A percentile compares a stretch with the other conserved stretches of the same genome.
Conservation (phyloP, 495 filamentous ascomycete genomes). For the Xylaria scruposa region DNA sequence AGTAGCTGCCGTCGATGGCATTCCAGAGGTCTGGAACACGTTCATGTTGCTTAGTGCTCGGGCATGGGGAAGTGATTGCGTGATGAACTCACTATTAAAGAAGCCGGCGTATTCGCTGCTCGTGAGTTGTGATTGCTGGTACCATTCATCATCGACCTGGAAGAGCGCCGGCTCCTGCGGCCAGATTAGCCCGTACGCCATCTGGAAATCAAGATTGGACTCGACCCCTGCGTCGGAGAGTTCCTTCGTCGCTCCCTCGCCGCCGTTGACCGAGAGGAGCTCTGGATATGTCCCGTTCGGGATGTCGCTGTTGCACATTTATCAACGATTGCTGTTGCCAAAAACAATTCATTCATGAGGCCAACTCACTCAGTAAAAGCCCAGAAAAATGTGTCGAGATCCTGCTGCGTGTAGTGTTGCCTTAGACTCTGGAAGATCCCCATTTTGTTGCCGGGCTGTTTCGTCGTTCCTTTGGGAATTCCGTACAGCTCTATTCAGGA, state of each 20-base stretch:
- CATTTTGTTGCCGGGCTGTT: slow-evolving; percentile 38
- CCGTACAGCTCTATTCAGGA: slow-evolving; percentile 36
- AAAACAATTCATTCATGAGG: neutral
- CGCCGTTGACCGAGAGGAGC: slow-evolving; percentile 48
- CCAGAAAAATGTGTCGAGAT: slow-evolving; percentile 65
- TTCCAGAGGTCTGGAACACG: slow-evolving; percentile 53
- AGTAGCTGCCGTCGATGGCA: slow-evolving; percentile 71
- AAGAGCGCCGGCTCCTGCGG: slow-evolving; percentile 64
- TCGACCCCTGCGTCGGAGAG: slow-evolving; percentile 39
- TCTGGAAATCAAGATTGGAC: slow-evolving; percentile 44
- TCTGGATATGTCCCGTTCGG: slow-evolving; percentile 47
- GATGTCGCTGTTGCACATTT: slow-evolving; percentile 32
- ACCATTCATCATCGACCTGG: slow-evolving; percentile 62
- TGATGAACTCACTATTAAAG: slow-evolving; percentile 38
- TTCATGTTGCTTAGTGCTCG: too few species aligned
- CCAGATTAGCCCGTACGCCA: slow-evolving; percentile 52
- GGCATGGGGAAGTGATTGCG: neutral
- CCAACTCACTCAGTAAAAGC: slow-evolving; percentile 46
- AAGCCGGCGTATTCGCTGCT: slow-evolving; percentile 42
- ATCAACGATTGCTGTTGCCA: neutral
- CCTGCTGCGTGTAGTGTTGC: slow-evolving; percentile 55
- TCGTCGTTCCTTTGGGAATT: slow-evolving; percentile 38
- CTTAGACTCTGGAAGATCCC: slow-evolving; percentile 44
- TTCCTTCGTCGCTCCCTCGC: slow-evolving; percentile 32
- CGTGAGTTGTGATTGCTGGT: slow-evolving; percentile 38